Percentiles rank a stretch among this genome's conserved stretches.
phyloP scores from a whole-genome alignment of 2,329 filamentous ascomycete species.

The Stagonosporopsis vannaccii region DNA sequence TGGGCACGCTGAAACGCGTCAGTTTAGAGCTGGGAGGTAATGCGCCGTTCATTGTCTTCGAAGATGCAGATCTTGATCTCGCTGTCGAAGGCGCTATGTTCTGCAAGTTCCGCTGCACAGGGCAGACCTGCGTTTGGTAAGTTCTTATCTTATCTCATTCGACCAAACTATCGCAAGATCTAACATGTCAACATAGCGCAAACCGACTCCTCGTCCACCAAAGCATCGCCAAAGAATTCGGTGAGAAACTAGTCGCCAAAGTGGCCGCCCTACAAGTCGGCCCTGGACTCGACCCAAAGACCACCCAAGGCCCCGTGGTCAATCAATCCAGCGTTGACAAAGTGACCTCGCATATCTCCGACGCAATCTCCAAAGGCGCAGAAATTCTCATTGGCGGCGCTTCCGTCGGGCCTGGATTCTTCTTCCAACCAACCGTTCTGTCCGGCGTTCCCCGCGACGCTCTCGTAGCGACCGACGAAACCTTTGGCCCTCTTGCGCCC shows the following conservation, averaged over 20 bases:
- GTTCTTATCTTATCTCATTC: not conserved
- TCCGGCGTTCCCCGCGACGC: slow-evolving; percentile 21
- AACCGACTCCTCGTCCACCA: slow-evolving; percentile 58
- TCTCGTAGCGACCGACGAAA: slow-evolving; percentile 59
- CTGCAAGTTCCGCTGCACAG: slow-evolving; percentile 6
- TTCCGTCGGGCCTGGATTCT: slow-evolving; percentile 35
- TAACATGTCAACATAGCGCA: slow-evolving; percentile 30
- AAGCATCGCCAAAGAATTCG: slow-evolving; percentile 46
- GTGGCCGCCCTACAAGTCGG: slow-evolving; percentile 34
- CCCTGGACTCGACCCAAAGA: slow-evolving; percentile 62
- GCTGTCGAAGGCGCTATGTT: slow-evolving; percentile 39
- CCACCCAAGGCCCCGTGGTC: slow-evolving; percentile 63
- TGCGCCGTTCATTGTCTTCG: slow-evolving; percentile 67
- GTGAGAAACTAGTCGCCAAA: slow-evolving; percentile 40
- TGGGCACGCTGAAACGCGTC: slow-evolving; percentile 64
- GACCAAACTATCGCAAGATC: no score
- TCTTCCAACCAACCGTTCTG: slow-evolving; percentile 53
- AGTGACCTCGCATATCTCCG: no score
- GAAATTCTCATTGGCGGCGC: slow-evolving; percentile 35
- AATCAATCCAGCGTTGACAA: slow-evolving; percentile 54
- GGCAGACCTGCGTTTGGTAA: slow-evolving; percentile 21
- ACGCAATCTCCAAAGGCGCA: no score
- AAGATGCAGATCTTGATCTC: slow-evolving; percentile 64
- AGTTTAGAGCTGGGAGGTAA: slow-evolving; percentile 68
- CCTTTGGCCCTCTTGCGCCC: slow-evolving; percentile 67